These are phyloP conservation scores for Pseudogymnoascus verrucosus DNA, from an alignment of 2,329 filamentous ascomycete species.

Conservation along the genomic window DNA sequence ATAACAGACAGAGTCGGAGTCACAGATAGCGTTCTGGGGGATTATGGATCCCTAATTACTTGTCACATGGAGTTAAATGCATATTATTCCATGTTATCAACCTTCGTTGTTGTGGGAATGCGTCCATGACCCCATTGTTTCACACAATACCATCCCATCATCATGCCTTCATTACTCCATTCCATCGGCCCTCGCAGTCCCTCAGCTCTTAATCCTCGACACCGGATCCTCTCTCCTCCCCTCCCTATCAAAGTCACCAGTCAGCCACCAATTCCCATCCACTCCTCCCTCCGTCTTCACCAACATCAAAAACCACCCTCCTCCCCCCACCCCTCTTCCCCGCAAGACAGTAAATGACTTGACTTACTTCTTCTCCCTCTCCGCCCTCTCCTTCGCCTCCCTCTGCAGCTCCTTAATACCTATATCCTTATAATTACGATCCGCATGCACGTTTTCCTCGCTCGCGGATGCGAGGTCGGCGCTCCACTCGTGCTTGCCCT, in stretches of 20 bases:
- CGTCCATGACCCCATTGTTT: background rate
- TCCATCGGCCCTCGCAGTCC: background rate
- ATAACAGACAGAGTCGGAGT: background rate
- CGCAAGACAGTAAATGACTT: conserved; percentile 30
- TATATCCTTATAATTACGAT: conserved; percentile 10
- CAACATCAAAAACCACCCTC: too few relatives aligned
- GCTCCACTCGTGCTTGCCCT: conserved; percentile 68
- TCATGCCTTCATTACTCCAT: background rate
- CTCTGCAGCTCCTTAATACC: conserved; percentile 48
- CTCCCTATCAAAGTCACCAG: background rate
- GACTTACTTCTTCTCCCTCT: conserved; percentile 40
- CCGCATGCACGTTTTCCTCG: conserved; percentile 57
- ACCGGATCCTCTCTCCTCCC: background rate
- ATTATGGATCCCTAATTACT: background rate
- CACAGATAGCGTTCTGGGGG: background rate
- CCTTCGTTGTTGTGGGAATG: background rate
- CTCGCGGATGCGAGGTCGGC: conserved; percentile 68
- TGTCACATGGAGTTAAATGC: background rate
- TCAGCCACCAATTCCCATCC: background rate
- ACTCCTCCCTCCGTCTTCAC: background rate
- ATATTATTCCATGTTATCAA: background rate
- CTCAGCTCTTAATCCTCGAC: background rate
- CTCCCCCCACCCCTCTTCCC: background rate
- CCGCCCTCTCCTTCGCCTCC: conserved; percentile 29
- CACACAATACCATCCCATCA: background rate